phyloP scores from a whole-genome alignment of 2,329 filamentous ascomycete genomes.

The Aquanectria penicillioides region DNA sequence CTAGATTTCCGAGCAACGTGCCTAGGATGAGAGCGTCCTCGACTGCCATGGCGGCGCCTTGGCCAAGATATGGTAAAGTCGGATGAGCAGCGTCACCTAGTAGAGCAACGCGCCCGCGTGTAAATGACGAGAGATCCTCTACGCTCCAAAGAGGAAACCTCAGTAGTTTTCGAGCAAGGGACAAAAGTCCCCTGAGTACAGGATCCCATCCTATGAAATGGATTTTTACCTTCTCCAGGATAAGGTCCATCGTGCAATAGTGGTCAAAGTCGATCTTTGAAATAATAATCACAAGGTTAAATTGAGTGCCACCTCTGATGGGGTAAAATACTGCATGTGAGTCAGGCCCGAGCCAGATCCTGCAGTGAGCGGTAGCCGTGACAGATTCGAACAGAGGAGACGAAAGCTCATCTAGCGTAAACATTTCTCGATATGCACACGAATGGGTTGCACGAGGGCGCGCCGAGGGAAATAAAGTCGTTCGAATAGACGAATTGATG shows the following conservation, averaged over 20 bases:
- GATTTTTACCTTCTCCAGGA: neutral
- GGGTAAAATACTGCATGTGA: conserved; percentile 1
- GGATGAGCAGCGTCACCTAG: conserved; percentile 34
- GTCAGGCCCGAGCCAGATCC: neutral
- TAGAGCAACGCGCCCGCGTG: conserved; percentile 21
- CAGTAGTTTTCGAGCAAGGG: conserved; percentile 6
- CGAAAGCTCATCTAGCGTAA: neutral
- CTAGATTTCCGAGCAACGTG: conserved; percentile 40
- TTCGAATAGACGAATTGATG: neutral
- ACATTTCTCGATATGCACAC: neutral
- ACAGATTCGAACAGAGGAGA: neutral
- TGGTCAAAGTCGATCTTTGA: neutral
- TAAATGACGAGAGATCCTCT: conserved; percentile 16
- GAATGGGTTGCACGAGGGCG: neutral
- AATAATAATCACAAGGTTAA: conserved; percentile 1
- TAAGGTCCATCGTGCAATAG: neutral
- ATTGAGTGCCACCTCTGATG: neutral
- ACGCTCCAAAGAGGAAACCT: conserved; percentile 21
- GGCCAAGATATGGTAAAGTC: conserved; percentile 37
- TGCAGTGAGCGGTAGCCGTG: neutral
- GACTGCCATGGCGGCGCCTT: conserved; percentile 40
- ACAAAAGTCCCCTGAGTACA: conserved; percentile 11
- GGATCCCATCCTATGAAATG: conserved; percentile 15
- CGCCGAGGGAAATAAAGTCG: neutral
- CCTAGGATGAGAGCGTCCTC: conserved; percentile 39